Base-by-base conservation (phyloP, 2,329 filamentous ascomycete genomes). In the Triangularia setosa region DNA sequence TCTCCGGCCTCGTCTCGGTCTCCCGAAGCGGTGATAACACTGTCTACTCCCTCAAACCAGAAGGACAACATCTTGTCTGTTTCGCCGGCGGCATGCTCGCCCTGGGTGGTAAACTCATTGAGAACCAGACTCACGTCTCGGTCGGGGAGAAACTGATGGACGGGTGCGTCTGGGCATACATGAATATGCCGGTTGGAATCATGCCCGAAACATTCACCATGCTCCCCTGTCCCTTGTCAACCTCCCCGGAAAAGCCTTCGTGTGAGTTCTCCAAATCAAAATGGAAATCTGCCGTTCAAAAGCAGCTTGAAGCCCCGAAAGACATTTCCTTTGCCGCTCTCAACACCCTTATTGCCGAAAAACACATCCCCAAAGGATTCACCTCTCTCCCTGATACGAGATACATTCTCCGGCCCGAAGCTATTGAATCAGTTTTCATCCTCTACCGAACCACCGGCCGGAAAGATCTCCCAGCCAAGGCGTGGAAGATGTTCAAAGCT, bases 71-170 rank as follows among this genome's bases (percentile, higher is more conserved):
- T 72, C 78, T 91, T 1, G 83, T 84, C 2, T 93, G 90, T 75
- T 93, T 91, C 72, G 79, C 84, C 2, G 90, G 90, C 6, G 90
- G 89, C 9, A 87, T 90, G 79, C 87, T 90, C 55, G 89, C 81
- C 1, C 81, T 93, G 35, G 87, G 84, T 1, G 86, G 89, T 1
- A 85, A 83, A 65, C 78, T 92, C 25, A 84, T 90, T 67, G 71
- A 79, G 55, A 79, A 77, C 0, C 79, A 83, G 3, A 69, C 67
- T 14, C 84, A 89, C 44, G 73, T 90, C 7, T 77, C 81, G 2
- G 78, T 84, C 18, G 87, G 84, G 1, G 78, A 79, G 63, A 83
- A 84, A 69, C 75, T 90, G 2, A 84, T 84, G 0, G 79, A 85
- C 62, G 87, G 86, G 0, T 90, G 87, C 69, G 79, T 88, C 11